phyloP scores from a whole-genome alignment of 768 basidiomycete species.

The Pleurotus platypus region DNA sequence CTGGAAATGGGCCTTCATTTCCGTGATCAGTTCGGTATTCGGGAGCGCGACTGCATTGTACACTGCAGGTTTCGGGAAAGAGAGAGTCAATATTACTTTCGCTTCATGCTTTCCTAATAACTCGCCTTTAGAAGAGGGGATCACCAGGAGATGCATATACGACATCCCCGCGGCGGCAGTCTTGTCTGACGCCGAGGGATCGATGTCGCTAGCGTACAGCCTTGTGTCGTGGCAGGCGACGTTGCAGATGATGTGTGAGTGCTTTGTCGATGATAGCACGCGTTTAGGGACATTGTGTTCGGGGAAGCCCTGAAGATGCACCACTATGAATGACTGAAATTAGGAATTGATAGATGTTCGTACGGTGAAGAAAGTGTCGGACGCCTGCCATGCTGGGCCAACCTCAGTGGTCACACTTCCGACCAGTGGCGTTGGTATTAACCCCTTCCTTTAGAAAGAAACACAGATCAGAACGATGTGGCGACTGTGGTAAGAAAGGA shows the following conservation, averaged over 20 bases:
- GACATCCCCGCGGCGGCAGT: slow-evolving; percentile 13
- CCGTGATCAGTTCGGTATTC: background rate
- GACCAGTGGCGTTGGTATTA: background rate
- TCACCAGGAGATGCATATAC: slow-evolving; percentile 13
- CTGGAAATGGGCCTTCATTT: background rate
- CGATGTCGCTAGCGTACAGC: slow-evolving; percentile 8
- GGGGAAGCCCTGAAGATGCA: background rate
- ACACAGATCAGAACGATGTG: too few species aligned
- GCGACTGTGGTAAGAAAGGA: background rate
- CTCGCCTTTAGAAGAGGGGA: slow-evolving; percentile 10
- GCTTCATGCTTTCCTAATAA: too few species aligned
- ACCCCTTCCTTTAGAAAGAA: background rate
- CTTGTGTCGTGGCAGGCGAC: slow-evolving; percentile 11
- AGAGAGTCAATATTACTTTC: too few species aligned
- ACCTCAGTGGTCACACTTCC: background rate
- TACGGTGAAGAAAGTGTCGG: slow-evolving; percentile 4
- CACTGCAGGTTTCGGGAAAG: background rate
- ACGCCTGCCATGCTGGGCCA: background rate
- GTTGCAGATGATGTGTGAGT: slow-evolving; percentile 12
- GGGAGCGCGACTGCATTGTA: background rate
- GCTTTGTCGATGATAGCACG: slow-evolving; percentile 1
- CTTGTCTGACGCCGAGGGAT: slow-evolving; percentile 8
- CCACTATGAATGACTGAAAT: too few species aligned
- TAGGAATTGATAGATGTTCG: background rate
- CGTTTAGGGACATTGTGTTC: background rate